These are phyloP conservation scores for Clitocybe nebularis DNA, from an alignment of 1,284 basidiomycete genomes.

Conservation along the genomic window DNA sequence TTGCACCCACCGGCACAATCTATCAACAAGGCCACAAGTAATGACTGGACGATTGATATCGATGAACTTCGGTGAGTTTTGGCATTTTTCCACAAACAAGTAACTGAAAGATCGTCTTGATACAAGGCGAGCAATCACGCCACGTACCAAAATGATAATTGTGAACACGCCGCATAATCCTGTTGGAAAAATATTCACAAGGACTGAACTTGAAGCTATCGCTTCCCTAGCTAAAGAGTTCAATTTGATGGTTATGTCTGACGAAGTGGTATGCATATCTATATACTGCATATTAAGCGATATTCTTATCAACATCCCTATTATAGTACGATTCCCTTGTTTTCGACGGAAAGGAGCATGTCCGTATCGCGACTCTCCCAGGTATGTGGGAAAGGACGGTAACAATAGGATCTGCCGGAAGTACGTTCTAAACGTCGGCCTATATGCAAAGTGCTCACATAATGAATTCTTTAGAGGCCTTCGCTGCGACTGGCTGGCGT, in stretches of 20 bases:
- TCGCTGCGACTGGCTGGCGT: slow-evolving; percentile 97
- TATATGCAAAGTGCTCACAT: slow-evolving; percentile 4
- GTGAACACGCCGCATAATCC: slow-evolving; percentile 97
- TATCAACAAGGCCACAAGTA: slow-evolving; percentile 56
- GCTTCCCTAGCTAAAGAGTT: slow-evolving; percentile 87
- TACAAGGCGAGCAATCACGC: slow-evolving; percentile 73
- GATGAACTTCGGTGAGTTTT: slow-evolving; percentile 72
- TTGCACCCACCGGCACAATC: slow-evolving; percentile 76
- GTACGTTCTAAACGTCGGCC: slow-evolving; percentile 26
- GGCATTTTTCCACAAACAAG: slow-evolving; percentile 1
- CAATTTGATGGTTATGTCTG: slow-evolving; percentile 90
- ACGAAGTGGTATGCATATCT: slow-evolving; percentile 82
- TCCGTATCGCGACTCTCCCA: slow-evolving; percentile 87
- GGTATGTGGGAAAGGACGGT: slow-evolving; percentile 94
- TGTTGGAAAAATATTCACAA: slow-evolving; percentile 91
- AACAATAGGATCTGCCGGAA: slow-evolving; percentile 48
- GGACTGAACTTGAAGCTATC: slow-evolving; percentile 78
- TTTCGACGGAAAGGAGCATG: slow-evolving; percentile 84
- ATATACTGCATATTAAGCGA: background rate
- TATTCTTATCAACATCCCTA: slow-evolving; percentile 29
- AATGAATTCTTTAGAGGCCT: slow-evolving; percentile 64
- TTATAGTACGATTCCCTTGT: slow-evolving; percentile 97
- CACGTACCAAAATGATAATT: slow-evolving; percentile 89
- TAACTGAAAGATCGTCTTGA: background rate
- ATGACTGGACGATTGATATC: slow-evolving; percentile 86